Evolutionary conservation across 176 grass and related monocot genomes (phyloP), one percentile per base, ranked within the genome.

Genomic region (Echinochloa phyllopogon): DNA sequence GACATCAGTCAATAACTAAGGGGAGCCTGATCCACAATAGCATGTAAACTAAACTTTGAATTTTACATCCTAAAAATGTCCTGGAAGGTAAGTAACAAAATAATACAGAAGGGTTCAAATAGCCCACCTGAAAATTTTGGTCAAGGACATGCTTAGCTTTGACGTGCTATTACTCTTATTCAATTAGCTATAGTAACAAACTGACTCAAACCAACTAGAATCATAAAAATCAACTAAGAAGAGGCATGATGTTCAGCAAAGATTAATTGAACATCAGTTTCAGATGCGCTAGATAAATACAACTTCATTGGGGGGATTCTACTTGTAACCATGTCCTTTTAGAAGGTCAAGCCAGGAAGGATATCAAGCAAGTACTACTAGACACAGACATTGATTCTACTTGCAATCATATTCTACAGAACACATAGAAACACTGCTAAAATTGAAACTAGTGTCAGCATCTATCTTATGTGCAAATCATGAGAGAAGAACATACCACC

Each of bases 401-500:
- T 76, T 47, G 56, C 42, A 38, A 59, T 38, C 13, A 18, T 67
- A 11, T 58, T 48, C 39, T 38, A 49, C 50, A 79, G 6, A 49
- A 53, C 52, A 4, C 47, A 68, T 51, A 80, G 45, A 41, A 47
- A 52, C 57, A 16, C 45, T 65, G 48, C 56, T 62, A 47, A 48
- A 69, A 81, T 39, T 33, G 21, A 49, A 51, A 67, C 36, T 44
- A 76, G 24, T 56, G 71, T 72, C 36, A 42, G 18, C 61, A 81
- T 43, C 15, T 1, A 47, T 74, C 25, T 48, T 2, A 82, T 58
- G 57, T 83, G 66, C 50, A 72, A 86, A 65, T 56, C 40, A 84
- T 17, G 6, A 76, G 49, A 63, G 40, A 75, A 40, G 60, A 62
- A 44, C 78, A 48, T 89, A 98, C 96, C 89, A 89, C 77, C 48